These are phyloP conservation scores for Malus fusca DNA, from an alignment of 306 rosid genomes.

Conservation along the genomic window DNA sequence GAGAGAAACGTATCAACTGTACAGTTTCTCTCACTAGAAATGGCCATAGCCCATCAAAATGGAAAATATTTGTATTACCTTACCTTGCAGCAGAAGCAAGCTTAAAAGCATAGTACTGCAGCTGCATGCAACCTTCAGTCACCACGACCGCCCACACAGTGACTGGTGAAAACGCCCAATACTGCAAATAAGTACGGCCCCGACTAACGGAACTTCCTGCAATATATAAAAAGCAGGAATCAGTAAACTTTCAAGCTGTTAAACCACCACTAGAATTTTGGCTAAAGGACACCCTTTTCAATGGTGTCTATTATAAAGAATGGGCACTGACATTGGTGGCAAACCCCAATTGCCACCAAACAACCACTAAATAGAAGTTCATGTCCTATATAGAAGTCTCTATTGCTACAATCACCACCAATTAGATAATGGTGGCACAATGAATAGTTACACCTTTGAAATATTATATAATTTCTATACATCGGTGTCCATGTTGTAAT, in stretches of 20 bases:
- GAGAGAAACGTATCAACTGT: neutral
- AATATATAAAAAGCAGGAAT: conserved; percentile 14
- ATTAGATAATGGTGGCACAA: no score
- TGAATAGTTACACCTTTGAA: no score
- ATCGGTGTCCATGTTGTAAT: no score
- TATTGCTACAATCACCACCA: no score
- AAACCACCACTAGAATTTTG: neutral
- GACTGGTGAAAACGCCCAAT: conserved; percentile 74
- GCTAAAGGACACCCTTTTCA: no score
- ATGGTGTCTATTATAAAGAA: no score
- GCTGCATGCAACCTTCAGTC: conserved; percentile 89
- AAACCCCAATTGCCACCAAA: no score
- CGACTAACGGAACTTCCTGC: conserved; percentile 67
- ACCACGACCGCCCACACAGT: conserved; percentile 99
- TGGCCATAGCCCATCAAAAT: neutral
- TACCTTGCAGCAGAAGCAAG: conserved; percentile 99
- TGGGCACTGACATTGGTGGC: no score
- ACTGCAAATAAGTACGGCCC: conserved; percentile 68
- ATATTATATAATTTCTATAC: no score
- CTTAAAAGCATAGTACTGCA: conserved; percentile 91
- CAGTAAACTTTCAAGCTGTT: conserved; percentile 8
- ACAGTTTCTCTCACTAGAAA: neutral
- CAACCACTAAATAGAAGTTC: no score
- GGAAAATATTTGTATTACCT: neutral
- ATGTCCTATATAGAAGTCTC: no score